Percentiles rank a stretch among this genome's conserved stretches.
These are phyloP conservation scores for sweet orange (Citrus sinensis) DNA, from an alignment of 345 rosid species.

Conservation along the genomic window DVS_A1.0 CM039161.1:24019501-24020000, in stretches of 20 bases:
- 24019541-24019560: too few species aligned
- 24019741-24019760: conserved; percentile 16
- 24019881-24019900: conserved; percentile 10
- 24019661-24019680: conserved; percentile 24
- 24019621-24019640: background rate
- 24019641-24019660: conserved; percentile 15
- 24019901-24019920: conserved; percentile 22
- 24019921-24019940: conserved; percentile 20
- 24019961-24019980: conserved; percentile 26
- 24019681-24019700: background rate
- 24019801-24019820: background rate
- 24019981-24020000: conserved; percentile 5
- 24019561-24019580: too few species aligned
- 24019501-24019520: too few species aligned
- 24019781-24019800: conserved; percentile 6
- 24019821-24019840: conserved; percentile 8
- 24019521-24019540: too few species aligned
- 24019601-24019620: background rate
- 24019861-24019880: conserved; percentile 34
- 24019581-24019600: background rate
- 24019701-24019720: conserved; percentile 26
- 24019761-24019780: conserved; percentile 23
- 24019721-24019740: conserved; percentile 12
- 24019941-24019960: conserved; percentile 28
- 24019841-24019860: conserved; percentile 21